Percentiles rank a stretch among this genome's conserved stretches.
These are phyloP conservation scores for Mycena indigotica DNA, from an alignment of 768 basidiomycete genomes.

Conservation along the genomic window DNA sequence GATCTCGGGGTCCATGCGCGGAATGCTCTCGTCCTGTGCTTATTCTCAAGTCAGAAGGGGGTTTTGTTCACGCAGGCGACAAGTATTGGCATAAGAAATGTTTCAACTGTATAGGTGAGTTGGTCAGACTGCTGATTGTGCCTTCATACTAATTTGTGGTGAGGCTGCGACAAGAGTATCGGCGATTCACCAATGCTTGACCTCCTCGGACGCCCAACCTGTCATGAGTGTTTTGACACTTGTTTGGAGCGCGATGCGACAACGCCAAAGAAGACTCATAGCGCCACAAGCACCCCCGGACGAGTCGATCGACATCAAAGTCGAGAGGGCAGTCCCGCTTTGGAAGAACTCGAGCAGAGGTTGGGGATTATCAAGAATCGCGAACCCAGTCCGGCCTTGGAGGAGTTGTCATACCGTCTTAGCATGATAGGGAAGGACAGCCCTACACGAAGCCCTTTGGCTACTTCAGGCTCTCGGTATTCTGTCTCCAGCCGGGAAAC, in stretches of 20 bases:
- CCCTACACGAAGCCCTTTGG: slow-evolving; percentile 29
- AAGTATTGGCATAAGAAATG: slow-evolving; percentile 83
- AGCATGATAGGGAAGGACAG: slow-evolving; percentile 40
- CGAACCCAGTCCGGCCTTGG: slow-evolving; percentile 56
- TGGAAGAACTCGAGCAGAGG: slow-evolving; percentile 65
- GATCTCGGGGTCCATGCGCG: slow-evolving; percentile 75
- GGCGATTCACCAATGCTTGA: slow-evolving; percentile 80
- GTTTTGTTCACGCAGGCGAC: slow-evolving; percentile 70
- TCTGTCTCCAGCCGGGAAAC: slow-evolving; percentile 27
- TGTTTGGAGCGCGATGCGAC: slow-evolving; percentile 61
- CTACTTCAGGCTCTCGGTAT: slow-evolving; percentile 27
- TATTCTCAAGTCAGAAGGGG: slow-evolving; percentile 74
- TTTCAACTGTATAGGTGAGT: slow-evolving; percentile 57
- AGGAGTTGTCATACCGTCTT: slow-evolving; percentile 51
- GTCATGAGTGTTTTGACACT: slow-evolving; percentile 77
- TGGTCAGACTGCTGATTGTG: not conserved
- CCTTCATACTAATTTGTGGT: not conserved
- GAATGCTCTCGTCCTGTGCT: slow-evolving; percentile 72
- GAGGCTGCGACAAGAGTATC: slow-evolving; percentile 69
- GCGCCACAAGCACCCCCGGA: slow-evolving; percentile 33
- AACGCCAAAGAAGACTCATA: slow-evolving; percentile 44
- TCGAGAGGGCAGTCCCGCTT: slow-evolving; percentile 58
- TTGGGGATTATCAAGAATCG: slow-evolving; percentile 57
- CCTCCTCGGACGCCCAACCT: slow-evolving; percentile 78
- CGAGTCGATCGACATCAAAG: slow-evolving; percentile 40